Conservation (phyloP, 2,329 filamentous ascomycete genomes). For the Sphaerulina populicola region DNA sequence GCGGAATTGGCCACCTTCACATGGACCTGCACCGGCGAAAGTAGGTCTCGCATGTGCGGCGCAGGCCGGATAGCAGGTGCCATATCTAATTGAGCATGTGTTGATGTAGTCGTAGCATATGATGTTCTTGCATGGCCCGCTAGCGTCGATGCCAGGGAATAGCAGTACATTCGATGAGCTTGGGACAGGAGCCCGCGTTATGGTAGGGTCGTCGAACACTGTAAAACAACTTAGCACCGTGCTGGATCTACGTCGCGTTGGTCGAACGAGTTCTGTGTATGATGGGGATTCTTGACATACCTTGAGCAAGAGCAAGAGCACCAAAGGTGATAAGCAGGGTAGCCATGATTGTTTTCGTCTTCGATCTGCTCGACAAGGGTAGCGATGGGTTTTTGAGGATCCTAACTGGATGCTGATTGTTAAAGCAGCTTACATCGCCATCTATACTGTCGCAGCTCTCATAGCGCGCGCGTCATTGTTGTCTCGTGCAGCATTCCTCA, state of each 20-base stretch:
- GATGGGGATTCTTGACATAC: not conserved
- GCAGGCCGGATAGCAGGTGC: slow-evolving; percentile 23
- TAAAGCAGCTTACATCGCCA: not conserved
- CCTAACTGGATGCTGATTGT: not conserved
- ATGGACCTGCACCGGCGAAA: slow-evolving; percentile 16
- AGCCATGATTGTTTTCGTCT: not conserved
- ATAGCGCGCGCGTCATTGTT: slow-evolving; percentile 3
- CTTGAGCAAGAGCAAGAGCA: not conserved
- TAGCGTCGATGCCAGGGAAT: slow-evolving; percentile 1
- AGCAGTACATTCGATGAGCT: slow-evolving; percentile 1
- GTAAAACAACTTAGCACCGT: not conserved
- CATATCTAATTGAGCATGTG: slow-evolving; percentile 21
- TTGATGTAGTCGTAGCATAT: slow-evolving; percentile 25
- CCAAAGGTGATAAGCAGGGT: not conserved
- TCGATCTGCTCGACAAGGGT: not conserved
- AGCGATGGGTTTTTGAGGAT: not conserved
- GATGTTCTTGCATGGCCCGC: slow-evolving; percentile 8
- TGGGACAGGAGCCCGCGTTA: not conserved
- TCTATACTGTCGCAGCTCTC: not conserved
- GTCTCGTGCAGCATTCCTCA: slow-evolving; percentile 4
- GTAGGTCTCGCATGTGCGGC: slow-evolving; percentile 17
- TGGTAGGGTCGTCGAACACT: not conserved
- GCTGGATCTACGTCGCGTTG: not conserved
- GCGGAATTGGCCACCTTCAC: slow-evolving; percentile 10
- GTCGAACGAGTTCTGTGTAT: not conserved